Evolutionary conservation across 1,284 basidiomycete genomes (phyloP), one percentile per base, ranked within the genome.

Genomic region (Cryptococcus hybrid): DNA sequence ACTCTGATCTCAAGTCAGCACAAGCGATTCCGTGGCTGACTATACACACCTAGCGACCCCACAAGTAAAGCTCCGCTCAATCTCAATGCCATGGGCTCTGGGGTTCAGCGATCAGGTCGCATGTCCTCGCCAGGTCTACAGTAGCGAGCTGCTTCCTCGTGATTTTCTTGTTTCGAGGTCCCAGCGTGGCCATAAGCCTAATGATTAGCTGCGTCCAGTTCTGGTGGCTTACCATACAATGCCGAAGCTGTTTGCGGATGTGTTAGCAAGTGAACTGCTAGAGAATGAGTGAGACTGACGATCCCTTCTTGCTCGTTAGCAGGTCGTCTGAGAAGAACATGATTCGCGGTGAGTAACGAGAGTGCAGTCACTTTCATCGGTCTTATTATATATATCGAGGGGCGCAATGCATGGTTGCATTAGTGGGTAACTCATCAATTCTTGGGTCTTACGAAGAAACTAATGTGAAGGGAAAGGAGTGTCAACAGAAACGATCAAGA

Each of bases 121-220:
- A 94, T 69, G 92, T 76, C 69, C 87, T 84, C 42, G 84, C 74
- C 42, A 94, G 90, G 74, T 93, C 87, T 44, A 90, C 88, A 12
- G 84, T 85, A 61, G 89, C 79, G 30, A 93, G 87, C 53, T 88
- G 88, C 61, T 87, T 86, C 71, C 85, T 86, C 7, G 89, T 86
- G 6, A 93, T 79, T 67, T 87, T 90, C n/a, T 85, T 84, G 12
- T 88, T 89, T 75, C 87, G 88, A 5, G 89, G 86, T 36, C 90
- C 91, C 15, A 93, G 81, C 1, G 90, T 93, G 3, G 90, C 90
- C 38, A 90, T 89, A 48, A 93, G 85, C 90, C 90, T 93, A 60
- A n/a, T 11, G 38, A 18, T 44, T 11, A 51, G 40, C 43, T 24
- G 24, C 52, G 35, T 35, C 13, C 35, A 47, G 42, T 24, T 35